phyloP scores from a whole-genome alignment of 2,329 filamentous ascomycete species.

The Chaetomium sp. region DNA sequence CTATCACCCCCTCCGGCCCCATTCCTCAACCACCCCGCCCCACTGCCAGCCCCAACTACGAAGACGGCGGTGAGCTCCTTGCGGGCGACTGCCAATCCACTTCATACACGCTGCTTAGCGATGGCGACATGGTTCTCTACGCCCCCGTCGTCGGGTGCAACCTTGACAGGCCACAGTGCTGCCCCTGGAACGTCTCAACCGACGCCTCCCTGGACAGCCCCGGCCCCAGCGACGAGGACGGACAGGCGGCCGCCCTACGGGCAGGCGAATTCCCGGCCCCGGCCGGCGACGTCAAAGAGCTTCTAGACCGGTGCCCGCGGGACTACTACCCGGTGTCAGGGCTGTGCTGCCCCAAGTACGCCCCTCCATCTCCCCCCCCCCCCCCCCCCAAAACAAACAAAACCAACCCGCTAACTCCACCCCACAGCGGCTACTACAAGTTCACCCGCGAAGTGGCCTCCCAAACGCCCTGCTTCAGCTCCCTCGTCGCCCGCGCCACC shows the following conservation, averaged over 20 bases:
- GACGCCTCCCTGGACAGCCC: background rate
- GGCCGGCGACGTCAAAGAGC: conserved; percentile 20
- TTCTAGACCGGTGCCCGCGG: conserved; percentile 32
- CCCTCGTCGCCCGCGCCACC: conserved; percentile 27
- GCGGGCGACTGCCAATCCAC: conserved; percentile 32
- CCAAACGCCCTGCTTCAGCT: conserved; percentile 39
- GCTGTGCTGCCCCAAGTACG: conserved; percentile 37
- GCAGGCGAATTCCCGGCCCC: conserved; percentile 30
- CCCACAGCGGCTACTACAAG: conserved; percentile 36
- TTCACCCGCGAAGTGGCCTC: conserved; percentile 35
- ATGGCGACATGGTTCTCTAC: conserved; percentile 34
- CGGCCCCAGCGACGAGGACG: background rate
- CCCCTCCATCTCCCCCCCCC: background rate
- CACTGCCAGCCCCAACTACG: conserved; percentile 25
- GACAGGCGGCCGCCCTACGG: conserved; percentile 16
- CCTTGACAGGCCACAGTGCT: conserved; percentile 36
- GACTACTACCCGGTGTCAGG: conserved; percentile 38
- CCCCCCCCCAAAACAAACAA: conserved; percentile 8
- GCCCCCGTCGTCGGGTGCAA: conserved; percentile 37
- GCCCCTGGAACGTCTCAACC: conserved; percentile 35
- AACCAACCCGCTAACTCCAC: background rate
- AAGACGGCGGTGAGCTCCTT: conserved; percentile 33
- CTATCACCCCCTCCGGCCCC: conserved; percentile 20
- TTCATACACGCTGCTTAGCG: conserved; percentile 36
- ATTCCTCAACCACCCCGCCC: conserved; percentile 18